Evolutionary conservation across 805 yeast species (phyloP), one percentile per base, ranked within the genome.

Genomic region (Nakazawaea pomicola): DNA sequence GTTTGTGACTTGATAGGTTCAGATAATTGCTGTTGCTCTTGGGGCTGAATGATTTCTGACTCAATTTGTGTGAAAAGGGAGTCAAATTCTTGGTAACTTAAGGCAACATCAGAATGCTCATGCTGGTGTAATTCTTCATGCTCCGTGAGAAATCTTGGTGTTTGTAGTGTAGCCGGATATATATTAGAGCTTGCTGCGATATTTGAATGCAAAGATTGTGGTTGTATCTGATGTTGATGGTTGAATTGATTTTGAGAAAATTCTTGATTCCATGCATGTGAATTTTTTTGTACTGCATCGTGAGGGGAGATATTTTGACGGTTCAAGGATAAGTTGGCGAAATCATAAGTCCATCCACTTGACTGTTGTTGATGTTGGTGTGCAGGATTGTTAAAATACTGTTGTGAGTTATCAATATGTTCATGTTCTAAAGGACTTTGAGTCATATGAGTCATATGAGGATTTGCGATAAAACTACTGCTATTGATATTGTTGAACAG

Each of bases 401-500:
- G 25, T 10, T 14, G 16, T 19, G 3, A 10, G 4, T 20, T 25
- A 16, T 27, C 11, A 18, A 17, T 15, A n/a, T 15, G 23, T 8
- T 7, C 12, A n/a, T 14, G 30, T 17, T 17, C 19, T 27, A 18
- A 17, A 28, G 15, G 29, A 4, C 14, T 20, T 12, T 23, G 29
- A n/a, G n/a, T n/a, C n/a, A n/a, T n/a, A n/a, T n/a, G n/a, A n/a
- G n/a, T n/a, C n/a, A n/a, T n/a, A n/a, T n/a, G n/a, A n/a, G n/a
- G n/a, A n/a, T n/a, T n/a, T n/a, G n/a, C n/a, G n/a, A n/a, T n/a
- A n/a, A n/a, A n/a, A n/a, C 16, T 15, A 25, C 12, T 44, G 18
- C 14, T 16, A 6, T 49, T 50, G 44, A 68, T 68, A 39, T 48
- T 56, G 14, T 60, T 58, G 46, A 68, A 70, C n/a, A n/a, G n/a